Conservation (phyloP, 176 grass and related monocot genomes). For the Alloteropsis semialata region DNA sequence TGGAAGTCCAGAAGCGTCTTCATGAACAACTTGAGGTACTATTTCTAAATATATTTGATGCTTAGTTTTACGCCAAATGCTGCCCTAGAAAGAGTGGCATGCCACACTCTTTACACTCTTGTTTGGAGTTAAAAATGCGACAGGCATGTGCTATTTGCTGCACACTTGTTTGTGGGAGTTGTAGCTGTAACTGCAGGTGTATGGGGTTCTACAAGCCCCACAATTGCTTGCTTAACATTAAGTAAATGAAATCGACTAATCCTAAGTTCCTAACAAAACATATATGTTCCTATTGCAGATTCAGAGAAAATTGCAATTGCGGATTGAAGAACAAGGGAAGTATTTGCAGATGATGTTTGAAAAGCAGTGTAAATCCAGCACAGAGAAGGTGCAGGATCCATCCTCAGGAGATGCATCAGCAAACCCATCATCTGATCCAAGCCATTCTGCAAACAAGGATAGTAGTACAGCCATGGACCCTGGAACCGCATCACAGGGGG, state of each 20-base stretch:
- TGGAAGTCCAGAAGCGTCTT: conserved; percentile 96
- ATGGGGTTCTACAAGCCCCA: background rate
- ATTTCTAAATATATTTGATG: background rate
- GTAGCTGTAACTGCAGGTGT: background rate
- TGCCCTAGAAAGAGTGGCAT: background rate
- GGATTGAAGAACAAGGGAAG: conserved; percentile 87
- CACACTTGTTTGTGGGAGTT: background rate
- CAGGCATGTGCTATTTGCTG: background rate
- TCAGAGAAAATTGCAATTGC: conserved; percentile 77
- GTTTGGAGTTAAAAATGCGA: conserved; percentile 20
- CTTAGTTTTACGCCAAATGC: background rate
- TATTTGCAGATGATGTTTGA: conserved; percentile 88
- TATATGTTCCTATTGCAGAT: conserved; percentile 49
- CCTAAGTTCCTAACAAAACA: conserved; percentile 27
- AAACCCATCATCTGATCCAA: conserved; percentile 7
- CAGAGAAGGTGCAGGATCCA: conserved; percentile 25
- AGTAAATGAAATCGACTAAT: conserved; percentile 2
- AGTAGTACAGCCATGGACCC: background rate
- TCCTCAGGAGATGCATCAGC: conserved; percentile 23
- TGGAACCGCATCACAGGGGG: background rate
- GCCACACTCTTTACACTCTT: background rate
- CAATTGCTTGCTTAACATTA: conserved; percentile 5
- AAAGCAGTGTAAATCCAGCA: conserved; percentile 68
- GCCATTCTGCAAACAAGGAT: conserved; percentile 3
- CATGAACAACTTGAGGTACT: conserved; percentile 97